Conservation (phyloP, 1,284 basidiomycete genomes). For the Boletellus deceptivus region DNA sequence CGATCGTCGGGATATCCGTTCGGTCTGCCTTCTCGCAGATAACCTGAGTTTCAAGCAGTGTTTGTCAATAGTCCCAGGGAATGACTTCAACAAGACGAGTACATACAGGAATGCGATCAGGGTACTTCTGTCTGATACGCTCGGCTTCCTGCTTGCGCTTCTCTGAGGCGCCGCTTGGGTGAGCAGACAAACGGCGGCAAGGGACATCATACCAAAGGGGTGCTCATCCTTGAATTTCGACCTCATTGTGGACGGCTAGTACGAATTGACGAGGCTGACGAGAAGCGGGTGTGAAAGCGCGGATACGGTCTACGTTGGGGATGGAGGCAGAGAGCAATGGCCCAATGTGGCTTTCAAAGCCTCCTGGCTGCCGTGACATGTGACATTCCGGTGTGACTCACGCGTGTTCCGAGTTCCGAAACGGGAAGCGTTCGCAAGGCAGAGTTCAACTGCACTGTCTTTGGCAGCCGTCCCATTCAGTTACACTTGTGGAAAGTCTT, state of each 20-base stretch:
- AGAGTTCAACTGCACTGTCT: too few relatives aligned
- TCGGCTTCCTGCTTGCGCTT: constrained; percentile 98
- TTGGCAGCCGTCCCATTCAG: too few relatives aligned
- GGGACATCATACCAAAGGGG: constrained; percentile 75
- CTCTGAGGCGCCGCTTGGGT: constrained; percentile 52
- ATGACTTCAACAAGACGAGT: constrained; percentile 5
- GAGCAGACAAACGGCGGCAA: constrained; percentile 24
- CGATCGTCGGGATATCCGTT: constrained; percentile 98
- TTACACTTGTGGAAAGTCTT: too few relatives aligned
- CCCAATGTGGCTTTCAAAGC: constrained; percentile 32
- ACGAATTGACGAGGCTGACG: constrained; percentile 7
- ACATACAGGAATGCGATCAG: constrained; percentile 95
- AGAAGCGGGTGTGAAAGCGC: constrained; percentile 15
- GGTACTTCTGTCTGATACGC: constrained; percentile 97
- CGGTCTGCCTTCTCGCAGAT: constrained; percentile 99
- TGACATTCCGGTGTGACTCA: constrained; percentile 30
- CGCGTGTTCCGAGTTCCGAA: constrained; percentile 12
- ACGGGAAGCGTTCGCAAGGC: background rate
- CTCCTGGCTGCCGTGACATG: constrained; percentile 35
- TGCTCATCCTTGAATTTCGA: constrained; percentile 99
- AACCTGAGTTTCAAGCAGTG: constrained; percentile 56
- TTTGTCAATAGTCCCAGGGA: constrained; percentile 15
- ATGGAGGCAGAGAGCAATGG: constrained; percentile 24
- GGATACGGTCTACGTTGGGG: constrained; percentile 37
- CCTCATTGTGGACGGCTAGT: constrained; percentile 56